Evolutionary conservation across 371 early-diverging fungal species (phyloP).

Genomic region (Pancytospora epiphaga): DNA sequence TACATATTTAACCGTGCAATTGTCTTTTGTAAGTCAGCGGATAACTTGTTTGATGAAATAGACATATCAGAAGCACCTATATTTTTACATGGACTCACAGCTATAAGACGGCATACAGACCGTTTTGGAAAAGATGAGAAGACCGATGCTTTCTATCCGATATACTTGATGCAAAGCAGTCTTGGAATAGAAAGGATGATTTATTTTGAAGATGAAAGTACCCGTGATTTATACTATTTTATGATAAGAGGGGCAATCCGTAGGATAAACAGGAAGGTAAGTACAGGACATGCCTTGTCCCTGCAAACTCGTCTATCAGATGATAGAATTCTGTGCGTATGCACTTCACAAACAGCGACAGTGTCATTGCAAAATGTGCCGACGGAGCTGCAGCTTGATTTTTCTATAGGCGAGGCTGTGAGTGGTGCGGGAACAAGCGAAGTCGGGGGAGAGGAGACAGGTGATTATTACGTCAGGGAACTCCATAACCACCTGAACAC

Average conservation of each 20-base stretch:
- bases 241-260: neutral
- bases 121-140: slow-evolving; percentile 21
- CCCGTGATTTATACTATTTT: slow-evolving; percentile 20
- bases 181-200: neutral
- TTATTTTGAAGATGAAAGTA: slow-evolving; percentile 39
- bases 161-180: slow-evolving; percentile 30
- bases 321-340: too few relatives aligned
- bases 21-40: slow-evolving; percentile 27
- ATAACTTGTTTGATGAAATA: slow-evolving; percentile 16
- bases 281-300: too few relatives aligned
- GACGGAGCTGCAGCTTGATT: too few relatives aligned
- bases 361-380: too few relatives aligned
- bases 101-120: slow-evolving; percentile 8
- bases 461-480: too few relatives aligned
- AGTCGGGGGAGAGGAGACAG: too few relatives aligned
- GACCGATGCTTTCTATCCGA: slow-evolving; percentile 2
- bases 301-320: too few relatives aligned
- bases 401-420: too few relatives aligned
- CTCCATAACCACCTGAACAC: too few relatives aligned
- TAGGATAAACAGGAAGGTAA: neutral
- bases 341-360: too few relatives aligned
- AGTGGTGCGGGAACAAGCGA: too few relatives aligned
- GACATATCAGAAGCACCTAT: slow-evolving; percentile 30
- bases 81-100: slow-evolving; percentile 9
- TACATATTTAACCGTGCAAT: slow-evolving; percentile 43